phyloP scores from a whole-genome alignment of 441 rosid genomes.

The Arabidopsis hybrid region DNA sequence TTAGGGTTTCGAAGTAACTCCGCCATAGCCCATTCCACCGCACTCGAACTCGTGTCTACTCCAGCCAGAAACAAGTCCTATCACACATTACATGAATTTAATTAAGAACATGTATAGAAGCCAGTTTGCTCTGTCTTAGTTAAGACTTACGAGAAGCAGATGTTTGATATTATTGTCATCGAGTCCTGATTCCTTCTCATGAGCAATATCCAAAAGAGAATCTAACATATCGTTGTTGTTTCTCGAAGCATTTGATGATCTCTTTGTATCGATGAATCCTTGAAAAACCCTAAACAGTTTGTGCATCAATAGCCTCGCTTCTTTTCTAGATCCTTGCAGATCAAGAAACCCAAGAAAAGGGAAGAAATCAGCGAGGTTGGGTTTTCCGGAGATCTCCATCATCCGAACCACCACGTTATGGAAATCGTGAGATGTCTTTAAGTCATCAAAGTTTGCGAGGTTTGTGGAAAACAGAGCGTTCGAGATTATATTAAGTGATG shows the following conservation, averaged over 20 bases:
- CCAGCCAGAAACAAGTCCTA: slow-evolving; percentile 33
- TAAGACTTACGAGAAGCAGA: slow-evolving; percentile 31
- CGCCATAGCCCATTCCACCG: slow-evolving; percentile 72
- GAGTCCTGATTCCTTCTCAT: slow-evolving; percentile 23
- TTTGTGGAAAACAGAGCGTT: slow-evolving; percentile 39
- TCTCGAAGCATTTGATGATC: not conserved
- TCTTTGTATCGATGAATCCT: slow-evolving; percentile 18
- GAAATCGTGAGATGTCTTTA: slow-evolving; percentile 5
- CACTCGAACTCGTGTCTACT: slow-evolving; percentile 44
- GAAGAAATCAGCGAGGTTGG: slow-evolving; percentile 79
- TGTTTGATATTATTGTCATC: slow-evolving; percentile 32
- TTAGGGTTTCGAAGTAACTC: slow-evolving; percentile 59
- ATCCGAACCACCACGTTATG: slow-evolving; percentile 36
- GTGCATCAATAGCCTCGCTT: slow-evolving; percentile 33
- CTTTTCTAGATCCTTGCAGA: slow-evolving; percentile 70
- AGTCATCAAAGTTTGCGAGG: slow-evolving; percentile 18
- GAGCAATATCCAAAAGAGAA: slow-evolving; percentile 29
- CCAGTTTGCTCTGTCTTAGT: not conserved
- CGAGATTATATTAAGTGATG: slow-evolving; percentile 37
- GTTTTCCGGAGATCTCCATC: slow-evolving; percentile 79
- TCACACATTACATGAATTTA: not conserved
- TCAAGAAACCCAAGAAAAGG: slow-evolving; percentile 69
- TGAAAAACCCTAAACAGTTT: slow-evolving; percentile 22
- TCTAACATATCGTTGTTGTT: slow-evolving; percentile 29
- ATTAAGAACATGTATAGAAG: not conserved